Evolutionary conservation across 352 stramenopile species (phyloP).

Genomic region (Globisporangium yorkense): DNA sequence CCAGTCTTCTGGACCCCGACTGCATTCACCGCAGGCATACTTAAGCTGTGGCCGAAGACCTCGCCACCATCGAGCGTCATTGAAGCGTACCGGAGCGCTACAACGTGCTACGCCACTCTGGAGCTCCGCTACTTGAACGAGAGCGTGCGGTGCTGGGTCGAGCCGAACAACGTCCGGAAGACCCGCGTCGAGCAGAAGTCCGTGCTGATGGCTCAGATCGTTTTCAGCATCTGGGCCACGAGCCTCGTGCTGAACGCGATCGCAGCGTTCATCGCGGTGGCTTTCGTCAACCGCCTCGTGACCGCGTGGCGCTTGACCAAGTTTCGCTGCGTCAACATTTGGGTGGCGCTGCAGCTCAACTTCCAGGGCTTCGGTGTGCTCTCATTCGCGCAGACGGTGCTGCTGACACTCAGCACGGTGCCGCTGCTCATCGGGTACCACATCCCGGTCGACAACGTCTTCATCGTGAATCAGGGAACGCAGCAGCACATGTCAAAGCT

Average conservation of each 20-base stretch:
- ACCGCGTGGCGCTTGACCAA: slow-evolving; percentile 14
- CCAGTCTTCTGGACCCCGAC: slow-evolving; percentile 25
- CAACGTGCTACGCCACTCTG: slow-evolving; percentile 27
- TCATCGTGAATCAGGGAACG: slow-evolving; percentile 17
- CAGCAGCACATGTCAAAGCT: slow-evolving; percentile 14
- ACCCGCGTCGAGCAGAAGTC: slow-evolving; percentile 21
- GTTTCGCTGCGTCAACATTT: slow-evolving; percentile 23
- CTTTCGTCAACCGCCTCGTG: slow-evolving; percentile 19
- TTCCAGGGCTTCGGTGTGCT: slow-evolving; percentile 31
- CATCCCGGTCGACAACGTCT: slow-evolving; percentile 20
- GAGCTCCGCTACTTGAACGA: slow-evolving; percentile 31
- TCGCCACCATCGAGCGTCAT: slow-evolving; percentile 30
- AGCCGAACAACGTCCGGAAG: slow-evolving; percentile 17
- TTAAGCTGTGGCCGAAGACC: slow-evolving; percentile 24
- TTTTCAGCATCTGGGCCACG: slow-evolving; percentile 39
- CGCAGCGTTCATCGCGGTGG: slow-evolving; percentile 18
- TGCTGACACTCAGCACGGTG: slow-evolving; percentile 23
- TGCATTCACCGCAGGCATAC: slow-evolving; percentile 17
- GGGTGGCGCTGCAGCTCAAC: slow-evolving; percentile 27
- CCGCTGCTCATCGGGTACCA: slow-evolving; percentile 26
- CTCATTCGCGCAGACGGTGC: slow-evolving; percentile 20
- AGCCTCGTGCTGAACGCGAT: slow-evolving; percentile 31
- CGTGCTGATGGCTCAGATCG: slow-evolving; percentile 19
- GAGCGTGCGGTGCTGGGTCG: slow-evolving; percentile 30
- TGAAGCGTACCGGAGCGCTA: slow-evolving; percentile 20